phyloP scores from a whole-genome alignment of 768 basidiomycete species.

The Suillus clintonianus region DNA sequence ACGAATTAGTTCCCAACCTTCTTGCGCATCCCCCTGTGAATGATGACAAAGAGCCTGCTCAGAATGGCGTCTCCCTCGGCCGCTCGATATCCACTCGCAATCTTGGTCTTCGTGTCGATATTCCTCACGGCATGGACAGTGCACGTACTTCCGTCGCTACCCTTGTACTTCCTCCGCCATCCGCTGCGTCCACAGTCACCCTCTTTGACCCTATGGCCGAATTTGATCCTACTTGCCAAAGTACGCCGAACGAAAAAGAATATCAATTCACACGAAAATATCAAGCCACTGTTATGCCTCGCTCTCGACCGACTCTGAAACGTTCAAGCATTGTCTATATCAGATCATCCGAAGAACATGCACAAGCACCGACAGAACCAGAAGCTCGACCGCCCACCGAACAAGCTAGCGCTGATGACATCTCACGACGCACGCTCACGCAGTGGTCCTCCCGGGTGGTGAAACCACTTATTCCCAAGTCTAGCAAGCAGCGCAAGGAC shows the following conservation, averaged over 20 bases:
- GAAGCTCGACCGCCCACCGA: conserved; percentile 1
- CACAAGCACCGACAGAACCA: conserved; percentile 2
- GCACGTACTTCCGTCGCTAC: conserved; percentile 54
- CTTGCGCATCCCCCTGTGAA: conserved; percentile 39
- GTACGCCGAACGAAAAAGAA: conserved; percentile 58
- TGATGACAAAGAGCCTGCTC: conserved; percentile 31
- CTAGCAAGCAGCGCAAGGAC: conserved; percentile 48
- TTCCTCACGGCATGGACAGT: conserved; percentile 49
- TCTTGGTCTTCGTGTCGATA: conserved; percentile 50
- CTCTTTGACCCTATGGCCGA: conserved; percentile 49
- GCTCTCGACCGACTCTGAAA: conserved; percentile 27
- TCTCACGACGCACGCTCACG: conserved; percentile 35
- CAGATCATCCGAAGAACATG: conserved; percentile 51
- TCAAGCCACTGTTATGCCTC: conserved; percentile 22
- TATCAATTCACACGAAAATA: conserved; percentile 16
- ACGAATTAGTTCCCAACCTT: conserved; percentile 38
- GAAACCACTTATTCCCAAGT: conserved; percentile 55
- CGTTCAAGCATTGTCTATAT: conserved; percentile 69
- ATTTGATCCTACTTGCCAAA: conserved; percentile 44
- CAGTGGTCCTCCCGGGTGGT: conserved; percentile 54
- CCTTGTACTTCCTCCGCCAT: conserved; percentile 42
- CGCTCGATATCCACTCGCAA: conserved; percentile 47
- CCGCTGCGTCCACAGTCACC: conserved; percentile 62
- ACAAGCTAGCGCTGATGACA: conserved; percentile 4
- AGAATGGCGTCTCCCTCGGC: conserved; percentile 19